phyloP scores from a whole-genome alignment of 345 rosid genomes.

The Triadica sebifera region DNA sequence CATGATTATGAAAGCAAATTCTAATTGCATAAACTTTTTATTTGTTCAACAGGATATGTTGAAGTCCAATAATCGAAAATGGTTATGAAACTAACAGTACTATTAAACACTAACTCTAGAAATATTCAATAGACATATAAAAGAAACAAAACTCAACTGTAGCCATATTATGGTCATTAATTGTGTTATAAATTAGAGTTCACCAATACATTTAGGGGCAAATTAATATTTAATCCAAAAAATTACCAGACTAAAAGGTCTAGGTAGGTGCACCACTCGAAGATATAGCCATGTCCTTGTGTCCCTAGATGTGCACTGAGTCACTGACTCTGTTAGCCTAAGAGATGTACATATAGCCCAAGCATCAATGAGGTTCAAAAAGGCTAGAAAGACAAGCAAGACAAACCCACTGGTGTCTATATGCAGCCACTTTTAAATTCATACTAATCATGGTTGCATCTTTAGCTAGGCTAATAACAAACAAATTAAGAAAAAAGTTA shows the following conservation, averaged over 20 bases:
- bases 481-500: not conserved
- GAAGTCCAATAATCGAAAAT: not conserved
- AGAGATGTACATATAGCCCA: not conserved
- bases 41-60: not conserved
- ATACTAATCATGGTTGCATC: not conserved
- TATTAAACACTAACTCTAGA: not conserved
- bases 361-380: slow-evolving; percentile 1
- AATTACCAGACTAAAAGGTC: not conserved
- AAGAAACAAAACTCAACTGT: not conserved
- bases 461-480: not conserved
- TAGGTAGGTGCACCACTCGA: not conserved
- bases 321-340: not conserved
- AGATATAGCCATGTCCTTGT: not conserved
- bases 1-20: slow-evolving; percentile 2
- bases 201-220: not conserved
- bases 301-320: not conserved
- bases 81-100: not conserved
- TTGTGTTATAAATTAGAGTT: not conserved
- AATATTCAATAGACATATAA: not conserved
- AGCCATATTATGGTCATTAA: not conserved
- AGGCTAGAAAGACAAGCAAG: not conserved
- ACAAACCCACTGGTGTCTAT: not conserved
- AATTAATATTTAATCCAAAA: not conserved
- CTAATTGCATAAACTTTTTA: not conserved
- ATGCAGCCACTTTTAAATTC: not conserved